Base-by-base conservation (phyloP, 306 rosid genomes). In the Vigna radiata region DNA sequence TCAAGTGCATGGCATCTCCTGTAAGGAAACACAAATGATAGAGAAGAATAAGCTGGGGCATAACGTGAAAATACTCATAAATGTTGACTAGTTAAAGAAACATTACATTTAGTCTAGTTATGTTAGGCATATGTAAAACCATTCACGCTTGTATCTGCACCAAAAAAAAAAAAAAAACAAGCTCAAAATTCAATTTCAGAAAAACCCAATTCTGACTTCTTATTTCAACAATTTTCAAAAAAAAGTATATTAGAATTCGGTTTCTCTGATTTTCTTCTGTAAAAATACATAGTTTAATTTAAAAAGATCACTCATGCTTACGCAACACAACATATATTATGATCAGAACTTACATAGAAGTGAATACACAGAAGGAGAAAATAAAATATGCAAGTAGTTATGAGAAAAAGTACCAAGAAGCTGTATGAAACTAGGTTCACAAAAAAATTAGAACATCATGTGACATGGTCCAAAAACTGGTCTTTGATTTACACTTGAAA, bases 201-300 rank as follows among this genome's bases (percentile, higher is more conserved):
- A 21, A 21, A 21, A 21, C 23, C 23, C 1, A 21, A 21, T 55
- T 31, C 29, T 11, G 41, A 81, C 44, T 37, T 56, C 47, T 75
- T 64, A n/a, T n/a, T n/a, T n/a, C n/a, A n/a, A n/a, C n/a, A n/a
- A n/a, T n/a, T n/a, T n/a, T n/a, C n/a, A n/a, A n/a, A n/a, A n/a
- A n/a, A n/a, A n/a, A n/a, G n/a, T n/a, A n/a, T n/a, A n/a, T n/a
- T n/a, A n/a, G n/a, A n/a, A n/a, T n/a, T n/a, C n/a, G n/a, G n/a
- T n/a, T n/a, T n/a, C n/a, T n/a, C n/a, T n/a, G n/a, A n/a, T n/a
- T n/a, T n/a, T n/a, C n/a, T 48, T 37, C 99, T 96, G 94, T 76
- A 73, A 88, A 83, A 83, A 77, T 69, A 54, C 25, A 25, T 56
- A 56, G 77, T 85, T 63, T 78, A 83, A 58, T 72, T 77, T 63